A percentile compares a stretch with the other conserved stretches of the same genome.
These are phyloP conservation scores for Achlya hypogyna DNA, from an alignment of 352 stramenopile species.

Conservation along the genomic window DNA sequence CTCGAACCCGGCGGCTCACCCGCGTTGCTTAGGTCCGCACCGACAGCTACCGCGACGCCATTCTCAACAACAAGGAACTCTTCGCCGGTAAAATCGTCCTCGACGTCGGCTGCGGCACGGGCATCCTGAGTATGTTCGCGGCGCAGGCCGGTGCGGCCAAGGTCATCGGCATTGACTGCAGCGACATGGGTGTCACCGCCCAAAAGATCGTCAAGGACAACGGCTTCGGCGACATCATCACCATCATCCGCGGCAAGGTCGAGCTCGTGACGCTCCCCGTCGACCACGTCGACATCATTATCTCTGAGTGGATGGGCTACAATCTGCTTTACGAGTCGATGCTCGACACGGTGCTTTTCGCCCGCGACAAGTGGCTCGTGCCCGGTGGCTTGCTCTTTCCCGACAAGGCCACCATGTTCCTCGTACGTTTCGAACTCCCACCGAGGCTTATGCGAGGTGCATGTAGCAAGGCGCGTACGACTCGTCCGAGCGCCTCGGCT, in stretches of 20 bases:
- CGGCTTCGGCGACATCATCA: constrained; percentile 84
- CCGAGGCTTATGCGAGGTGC: constrained; percentile 9
- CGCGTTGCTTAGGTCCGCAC: constrained; percentile 79
- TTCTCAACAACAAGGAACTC: constrained; percentile 94
- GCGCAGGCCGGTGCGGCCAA: constrained; percentile 82
- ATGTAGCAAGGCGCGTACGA: constrained; percentile 47
- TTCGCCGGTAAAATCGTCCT: constrained; percentile 97
- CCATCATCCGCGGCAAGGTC: constrained; percentile 93
- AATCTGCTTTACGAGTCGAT: constrained; percentile 97
- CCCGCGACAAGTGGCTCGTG: constrained; percentile 94
- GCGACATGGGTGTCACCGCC: constrained; percentile 91
- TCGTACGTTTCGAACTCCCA: constrained; percentile 42
- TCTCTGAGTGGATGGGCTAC: constrained; percentile 99
- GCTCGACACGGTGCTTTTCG: constrained; percentile 95
- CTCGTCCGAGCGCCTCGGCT: constrained; percentile 61
- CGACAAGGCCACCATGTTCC: constrained; percentile 94
- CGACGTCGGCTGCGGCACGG: constrained; percentile 96
- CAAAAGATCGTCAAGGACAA: constrained; percentile 93
- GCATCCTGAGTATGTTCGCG: constrained; percentile 97
- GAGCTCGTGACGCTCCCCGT: constrained; percentile 92
- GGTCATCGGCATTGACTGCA: constrained; percentile 94
- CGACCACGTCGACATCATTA: constrained; percentile 94
- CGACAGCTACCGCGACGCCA: constrained; percentile 95
- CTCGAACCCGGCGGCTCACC: no score
- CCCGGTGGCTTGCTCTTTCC: constrained; percentile 93